phyloP scores from a whole-genome alignment of 2,329 filamentous ascomycete genomes.

The Delphinella strobiligena region DNA sequence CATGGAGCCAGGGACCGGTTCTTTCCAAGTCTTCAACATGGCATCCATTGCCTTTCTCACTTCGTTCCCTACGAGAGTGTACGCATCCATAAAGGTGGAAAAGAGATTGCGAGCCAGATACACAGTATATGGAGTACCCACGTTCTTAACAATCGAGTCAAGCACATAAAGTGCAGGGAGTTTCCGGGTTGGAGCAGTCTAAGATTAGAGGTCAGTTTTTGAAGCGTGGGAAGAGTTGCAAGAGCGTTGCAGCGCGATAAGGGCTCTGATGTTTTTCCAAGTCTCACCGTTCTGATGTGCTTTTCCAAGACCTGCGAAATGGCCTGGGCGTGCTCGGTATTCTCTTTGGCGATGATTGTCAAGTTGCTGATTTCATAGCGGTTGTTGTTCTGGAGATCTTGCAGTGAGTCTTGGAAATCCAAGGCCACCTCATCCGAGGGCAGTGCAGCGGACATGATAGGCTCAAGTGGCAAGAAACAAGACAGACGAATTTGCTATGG shows the following conservation, averaged over 20 bases:
- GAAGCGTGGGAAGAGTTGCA: neutral
- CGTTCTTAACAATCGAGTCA: conserved; percentile 97
- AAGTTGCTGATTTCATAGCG: conserved; percentile 94
- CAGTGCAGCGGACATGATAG: conserved; percentile 50
- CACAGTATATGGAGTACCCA: conserved; percentile 91
- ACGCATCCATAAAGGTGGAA: conserved; percentile 92
- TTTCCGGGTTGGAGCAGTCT: conserved; percentile 84
- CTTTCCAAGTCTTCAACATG: conserved; percentile 97
- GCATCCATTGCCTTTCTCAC: conserved; percentile 89
- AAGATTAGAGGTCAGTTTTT: conserved; percentile 26
- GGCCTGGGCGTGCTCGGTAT: conserved; percentile 86
- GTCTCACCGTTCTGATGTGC: conserved; percentile 85
- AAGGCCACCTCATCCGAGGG: conserved; percentile 77
- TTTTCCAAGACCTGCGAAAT: conserved; percentile 85
- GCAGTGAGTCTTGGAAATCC: conserved; percentile 86
- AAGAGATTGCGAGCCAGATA: conserved; percentile 90
- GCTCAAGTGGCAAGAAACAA: conserved; percentile 10
- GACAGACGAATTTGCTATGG: neutral
- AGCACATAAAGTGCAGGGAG: conserved; percentile 93
- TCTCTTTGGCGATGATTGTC: conserved; percentile 94
- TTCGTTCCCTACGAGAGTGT: conserved; percentile 71
- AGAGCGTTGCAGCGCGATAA: neutral
- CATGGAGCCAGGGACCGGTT: conserved; percentile 85
- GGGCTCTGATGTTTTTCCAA: neutral
- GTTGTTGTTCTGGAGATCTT: conserved; percentile 83